Percentiles rank a stretch among this genome's conserved stretches.
Conservation (phyloP, 768 basidiomycete species). For the Psilocybe tampanensis region DNA sequence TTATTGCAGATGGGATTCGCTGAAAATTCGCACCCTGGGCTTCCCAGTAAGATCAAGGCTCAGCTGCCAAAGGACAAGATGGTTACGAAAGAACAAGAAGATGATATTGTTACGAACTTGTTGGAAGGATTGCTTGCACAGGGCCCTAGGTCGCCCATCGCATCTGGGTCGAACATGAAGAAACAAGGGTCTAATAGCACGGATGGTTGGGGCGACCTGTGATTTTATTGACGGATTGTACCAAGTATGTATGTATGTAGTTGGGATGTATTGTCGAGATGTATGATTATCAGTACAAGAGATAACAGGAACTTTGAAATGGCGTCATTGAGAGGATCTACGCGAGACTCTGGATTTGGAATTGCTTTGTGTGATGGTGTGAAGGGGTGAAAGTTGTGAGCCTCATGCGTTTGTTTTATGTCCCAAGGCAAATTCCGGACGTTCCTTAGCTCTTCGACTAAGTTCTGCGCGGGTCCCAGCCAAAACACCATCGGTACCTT, state of each 20-base stretch:
- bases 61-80: constrained; percentile 46
- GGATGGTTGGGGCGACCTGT: constrained; percentile 5
- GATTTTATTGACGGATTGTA: not conserved
- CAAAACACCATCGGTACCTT: not conserved
- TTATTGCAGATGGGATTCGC: constrained; percentile 73
- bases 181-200: constrained; percentile 42
- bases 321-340: not conserved
- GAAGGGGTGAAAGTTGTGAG: constrained; percentile 1
- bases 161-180: constrained; percentile 36
- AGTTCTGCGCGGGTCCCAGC: not conserved
- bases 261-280: not conserved
- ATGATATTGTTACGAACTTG: constrained; percentile 65
- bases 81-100: constrained; percentile 57
- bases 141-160: constrained; percentile 35
- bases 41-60: constrained; percentile 51
- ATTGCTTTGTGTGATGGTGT: constrained; percentile 2
- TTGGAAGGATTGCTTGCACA: constrained; percentile 58
- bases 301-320: not conserved
- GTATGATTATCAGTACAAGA: not conserved
- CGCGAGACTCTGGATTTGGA: not conserved
- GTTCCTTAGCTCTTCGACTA: constrained; percentile 4
- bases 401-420: constrained; percentile 11
- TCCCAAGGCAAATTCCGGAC: constrained; percentile 18
- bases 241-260: constrained; percentile 1
- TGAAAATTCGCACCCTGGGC: constrained; percentile 52